Evolutionary conservation across 305 asterid species (phyloP), one percentile per base, ranked within the genome.

Genomic region (Striga hermonthica): DNA sequence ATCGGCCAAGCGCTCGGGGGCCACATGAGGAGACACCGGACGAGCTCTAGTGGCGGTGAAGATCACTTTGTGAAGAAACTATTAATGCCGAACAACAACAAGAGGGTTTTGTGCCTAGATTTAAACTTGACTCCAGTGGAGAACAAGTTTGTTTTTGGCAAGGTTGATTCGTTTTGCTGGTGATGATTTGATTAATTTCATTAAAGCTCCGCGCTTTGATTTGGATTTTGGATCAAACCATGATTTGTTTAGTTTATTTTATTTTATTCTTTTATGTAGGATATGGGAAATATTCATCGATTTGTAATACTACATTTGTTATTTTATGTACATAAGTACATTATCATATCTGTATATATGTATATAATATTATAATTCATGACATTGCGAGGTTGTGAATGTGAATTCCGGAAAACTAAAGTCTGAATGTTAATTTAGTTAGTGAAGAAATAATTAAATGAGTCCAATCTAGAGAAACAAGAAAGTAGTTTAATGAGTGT

Each of bases 1-100:
- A 71, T 78, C 34, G 89, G 89, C 39, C 89, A 83, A 52, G 88
- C 88, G 9, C 80, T 83, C 1, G 88, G 86, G 5, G 88, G 88
- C 9, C 88, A 83, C 48, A 83, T 83, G 89, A 69, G 89, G 75
- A 68, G 89, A 39, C 89, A 83, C 54, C 74, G 80, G 60, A 44
- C 68, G n/a, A 3, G 71, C 3, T 54, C 68, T 7, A 6, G 2
- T 22, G 31, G 1, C 31, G 31, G 31, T 22, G 31, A 15, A 48
- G 35, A 7, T 47, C 34, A 77, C 5, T 75, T 75, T 71, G 80
- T 77, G 83, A 82, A 50, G 56, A 71, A 65, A 15, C 3, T 53
- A 49, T 1, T 22, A 22, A 1, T 7, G 22, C 81, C 59, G 0
- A 82, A 49, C 43, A 75, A 77, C 31, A 75, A 77, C 31, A 58